Evolutionary conservation across 306 rosid genomes (phyloP).

Genomic region (Biancaea sappan): DNA sequence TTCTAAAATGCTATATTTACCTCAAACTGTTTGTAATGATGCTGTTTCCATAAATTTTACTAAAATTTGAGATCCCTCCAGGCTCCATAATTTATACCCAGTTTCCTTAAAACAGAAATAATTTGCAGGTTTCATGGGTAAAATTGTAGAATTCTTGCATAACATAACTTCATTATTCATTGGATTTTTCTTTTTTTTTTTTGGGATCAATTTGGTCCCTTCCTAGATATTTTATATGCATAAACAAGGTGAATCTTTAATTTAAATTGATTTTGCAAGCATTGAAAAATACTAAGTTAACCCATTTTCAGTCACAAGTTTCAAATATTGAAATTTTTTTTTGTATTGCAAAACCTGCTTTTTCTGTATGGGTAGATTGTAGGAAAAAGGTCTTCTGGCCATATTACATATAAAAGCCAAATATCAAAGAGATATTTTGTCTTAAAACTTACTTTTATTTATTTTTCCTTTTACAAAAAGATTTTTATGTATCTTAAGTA

Average conservation of each 20-base stretch:
- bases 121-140: not conserved
- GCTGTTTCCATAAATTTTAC: not conserved
- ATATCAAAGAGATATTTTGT: not conserved
- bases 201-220: not conserved
- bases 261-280: not conserved
- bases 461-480: not conserved
- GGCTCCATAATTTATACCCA: not conserved
- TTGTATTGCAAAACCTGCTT: not conserved
- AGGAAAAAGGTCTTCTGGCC: not conserved
- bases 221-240: not conserved
- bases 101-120: not conserved
- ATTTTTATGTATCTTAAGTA: slow-evolving; percentile 7
- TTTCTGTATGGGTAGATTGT: not conserved
- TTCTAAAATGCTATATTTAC: not conserved
- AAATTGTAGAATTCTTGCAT: not conserved
- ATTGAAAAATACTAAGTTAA: slow-evolving; percentile 5
- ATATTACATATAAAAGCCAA: not conserved
- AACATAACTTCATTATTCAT: no score
- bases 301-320: not conserved
- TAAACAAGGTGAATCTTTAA: not conserved
- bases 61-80: not conserved
- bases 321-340: not conserved
- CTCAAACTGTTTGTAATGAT: not conserved
- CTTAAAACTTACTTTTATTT: not conserved
- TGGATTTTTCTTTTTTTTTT: no score